Evolutionary conservation across 202 grass and related monocot species (phyloP), one percentile per base, ranked within the genome.

Genomic region (Schoenoplectus triqueter): DNA sequence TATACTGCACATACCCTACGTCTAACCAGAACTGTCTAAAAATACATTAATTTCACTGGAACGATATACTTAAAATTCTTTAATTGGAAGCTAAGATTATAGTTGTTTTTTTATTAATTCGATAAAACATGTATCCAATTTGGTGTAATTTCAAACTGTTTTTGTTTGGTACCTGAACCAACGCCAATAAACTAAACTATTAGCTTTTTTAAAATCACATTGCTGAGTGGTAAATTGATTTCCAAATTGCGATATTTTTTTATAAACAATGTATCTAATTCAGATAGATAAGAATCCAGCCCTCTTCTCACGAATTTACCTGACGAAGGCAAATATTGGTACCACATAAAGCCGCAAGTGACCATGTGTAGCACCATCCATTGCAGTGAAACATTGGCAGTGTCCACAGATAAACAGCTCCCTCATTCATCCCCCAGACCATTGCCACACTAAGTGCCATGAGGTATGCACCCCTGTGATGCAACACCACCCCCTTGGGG

Each of bases 351-450:
- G 92, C 95, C 13, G 95, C 95, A 62, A 98, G 22, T 0, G 88
- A 77, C 95, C 95, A 98, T 13, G 92, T 85, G 5, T 90, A 91
- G 52, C 92, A 98, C 95, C 95, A 95, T 9, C 95, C 95, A 79
- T 98, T 98, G 18, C 95, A 98, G 60, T 98, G 95, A 78, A 98
- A 98, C 95, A 95, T 93, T 2, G 92, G 95, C 72, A 98, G 20
- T 84, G 95, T 98, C 95, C 95, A 98, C 55, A 95, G 49, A 49
- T 95, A 98, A 49, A 95, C 44, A 2, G 91, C 68, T 7, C 89
- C 86, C 47, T 86, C 88, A 60, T 84, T 87, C 91, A 95, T 95
- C 10, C 86, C 88, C 84, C 87, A 91, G 5, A 98, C 63, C 62
- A 95, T 86, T 14, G 87, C 87, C 15, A 89, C 86, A 64, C 88